Evolutionary conservation across 768 basidiomycete species (phyloP).

Genomic region (Austroboletus festivus): DNA sequence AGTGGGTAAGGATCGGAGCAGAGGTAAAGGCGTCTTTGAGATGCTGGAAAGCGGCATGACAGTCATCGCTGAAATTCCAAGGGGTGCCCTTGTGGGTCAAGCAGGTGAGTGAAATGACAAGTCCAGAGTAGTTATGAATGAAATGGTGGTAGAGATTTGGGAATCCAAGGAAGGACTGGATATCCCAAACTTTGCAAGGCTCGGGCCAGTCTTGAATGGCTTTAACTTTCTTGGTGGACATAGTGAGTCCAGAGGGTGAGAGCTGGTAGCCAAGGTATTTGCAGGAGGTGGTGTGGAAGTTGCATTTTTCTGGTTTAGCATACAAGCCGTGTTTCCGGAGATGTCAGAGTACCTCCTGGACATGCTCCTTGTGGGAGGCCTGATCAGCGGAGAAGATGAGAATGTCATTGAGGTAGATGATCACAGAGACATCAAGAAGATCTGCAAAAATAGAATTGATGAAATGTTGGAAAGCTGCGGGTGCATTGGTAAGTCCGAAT

Average conservation of each 20-base stretch:
- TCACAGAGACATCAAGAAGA: slow-evolving; percentile 29
- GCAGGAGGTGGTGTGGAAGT: background rate
- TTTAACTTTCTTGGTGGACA: background rate
- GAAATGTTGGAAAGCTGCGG: slow-evolving; percentile 12
- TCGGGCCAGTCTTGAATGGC: too few relatives aligned
- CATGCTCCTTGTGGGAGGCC: background rate
- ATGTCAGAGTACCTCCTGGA: background rate
- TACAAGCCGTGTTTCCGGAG: background rate
- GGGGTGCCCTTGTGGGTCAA: background rate
- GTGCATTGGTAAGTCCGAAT: background rate
- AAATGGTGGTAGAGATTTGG: too few relatives aligned
- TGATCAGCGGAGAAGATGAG: slow-evolving; percentile 34
- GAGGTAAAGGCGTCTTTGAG: background rate
- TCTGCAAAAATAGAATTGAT: slow-evolving; percentile 14
- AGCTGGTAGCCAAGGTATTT: background rate
- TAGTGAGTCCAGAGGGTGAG: background rate
- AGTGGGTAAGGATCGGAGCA: background rate
- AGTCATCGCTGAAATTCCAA: background rate
- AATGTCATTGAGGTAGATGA: slow-evolving; percentile 45
- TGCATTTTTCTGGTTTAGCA: background rate
- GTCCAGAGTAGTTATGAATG: too few relatives aligned
- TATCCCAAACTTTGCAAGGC: background rate
- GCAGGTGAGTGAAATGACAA: background rate
- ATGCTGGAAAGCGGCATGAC: background rate
- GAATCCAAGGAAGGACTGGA: background rate